Evolutionary conservation across 768 basidiomycete genomes (phyloP), one percentile per base, ranked within the genome.

Genomic region (Termitomyces sp.): DNA sequence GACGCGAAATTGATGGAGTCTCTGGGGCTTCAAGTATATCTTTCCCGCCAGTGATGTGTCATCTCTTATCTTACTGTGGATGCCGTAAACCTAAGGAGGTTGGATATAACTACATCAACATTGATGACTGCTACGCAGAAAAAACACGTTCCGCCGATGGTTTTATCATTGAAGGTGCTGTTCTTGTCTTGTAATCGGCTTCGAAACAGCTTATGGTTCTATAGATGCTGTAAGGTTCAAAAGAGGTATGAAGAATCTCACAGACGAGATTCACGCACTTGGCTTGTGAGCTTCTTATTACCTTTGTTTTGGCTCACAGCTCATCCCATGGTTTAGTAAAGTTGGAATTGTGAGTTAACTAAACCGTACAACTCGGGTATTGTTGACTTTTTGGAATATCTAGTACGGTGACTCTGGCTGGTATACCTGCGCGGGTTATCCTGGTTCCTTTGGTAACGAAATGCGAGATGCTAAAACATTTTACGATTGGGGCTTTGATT

Each of bases 121-220:
- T 88, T 55, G 86, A 88, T 63, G 86, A 88, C 65, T 88, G 86
- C 65, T 88, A 83, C 59, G 79, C 86, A 0, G 82, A 85, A 71
- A 84, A 78, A 63, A 75, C 81, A 54, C 77, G 86, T 11, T 82
- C 73, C 50, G 70, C 76, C 1, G 67, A 62, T 20, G 86, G 87
- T 4, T 74, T 83, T 64, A 80, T 88, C 17, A 73, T 84, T 53
- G 83, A 79, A 62, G 77, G 86, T 86, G 45, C 56, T 72, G 55
- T 36, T 14, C 4, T 38, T 42, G 49, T 12, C 10, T 47, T 47
- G 34, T 43, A 42, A 12, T 56, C 12, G 36, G 32, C 7, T n/a
- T 37, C 7, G 59, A 49, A 42, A 14, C 8, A 55, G 32, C 7
- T 54, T 40, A 55, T 46, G 37, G 31, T 17, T 56, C 56, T 31